A percentile compares a stretch with the other conserved stretches of the same genome.
Evolutionary conservation across 73 alveolate species (phyloP).

Genomic region (Symbiodinium pilosum): DNA sequence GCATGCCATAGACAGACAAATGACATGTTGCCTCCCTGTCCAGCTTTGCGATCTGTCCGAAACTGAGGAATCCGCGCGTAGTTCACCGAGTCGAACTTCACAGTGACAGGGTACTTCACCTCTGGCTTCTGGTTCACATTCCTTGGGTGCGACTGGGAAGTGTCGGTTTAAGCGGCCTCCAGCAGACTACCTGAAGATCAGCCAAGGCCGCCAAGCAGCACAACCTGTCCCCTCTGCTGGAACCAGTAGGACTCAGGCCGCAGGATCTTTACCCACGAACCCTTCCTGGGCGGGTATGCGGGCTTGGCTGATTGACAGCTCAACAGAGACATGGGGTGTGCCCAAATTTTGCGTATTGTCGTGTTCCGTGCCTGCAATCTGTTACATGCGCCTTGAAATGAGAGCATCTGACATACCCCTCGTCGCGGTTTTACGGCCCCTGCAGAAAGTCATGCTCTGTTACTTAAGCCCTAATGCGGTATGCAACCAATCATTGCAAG

Average conservation of each 20-base stretch:
- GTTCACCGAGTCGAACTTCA: conserved; percentile 86
- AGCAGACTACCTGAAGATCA: too few species aligned
- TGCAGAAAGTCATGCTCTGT: background rate
- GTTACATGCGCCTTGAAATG: too few species aligned
- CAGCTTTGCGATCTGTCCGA: too few species aligned
- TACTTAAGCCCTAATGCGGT: background rate
- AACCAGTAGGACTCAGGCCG: conserved; percentile 18
- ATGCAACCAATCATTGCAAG: background rate
- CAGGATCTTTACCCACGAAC: conserved; percentile 84
- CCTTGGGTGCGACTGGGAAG: background rate
- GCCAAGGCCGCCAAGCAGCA: background rate
- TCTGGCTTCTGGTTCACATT: conserved; percentile 91
- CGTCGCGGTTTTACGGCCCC: background rate
- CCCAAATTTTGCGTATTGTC: too few species aligned
- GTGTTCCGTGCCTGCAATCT: too few species aligned
- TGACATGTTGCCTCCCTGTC: background rate
- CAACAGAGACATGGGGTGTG: too few species aligned
- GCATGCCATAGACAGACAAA: too few species aligned
- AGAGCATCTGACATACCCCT: background rate
- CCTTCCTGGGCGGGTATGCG: conserved; percentile 90
- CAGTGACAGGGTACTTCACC: conserved; percentile 92
- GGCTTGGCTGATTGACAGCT: too few species aligned
- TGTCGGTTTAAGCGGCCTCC: too few species aligned
- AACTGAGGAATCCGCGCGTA: conserved; percentile 12
- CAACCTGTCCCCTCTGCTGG: conserved; percentile 49